Percentiles rank a stretch among this genome's conserved stretches.
phyloP scores from a whole-genome alignment of 352 stramenopile genomes.

The Globisporangium parvum region DNA sequence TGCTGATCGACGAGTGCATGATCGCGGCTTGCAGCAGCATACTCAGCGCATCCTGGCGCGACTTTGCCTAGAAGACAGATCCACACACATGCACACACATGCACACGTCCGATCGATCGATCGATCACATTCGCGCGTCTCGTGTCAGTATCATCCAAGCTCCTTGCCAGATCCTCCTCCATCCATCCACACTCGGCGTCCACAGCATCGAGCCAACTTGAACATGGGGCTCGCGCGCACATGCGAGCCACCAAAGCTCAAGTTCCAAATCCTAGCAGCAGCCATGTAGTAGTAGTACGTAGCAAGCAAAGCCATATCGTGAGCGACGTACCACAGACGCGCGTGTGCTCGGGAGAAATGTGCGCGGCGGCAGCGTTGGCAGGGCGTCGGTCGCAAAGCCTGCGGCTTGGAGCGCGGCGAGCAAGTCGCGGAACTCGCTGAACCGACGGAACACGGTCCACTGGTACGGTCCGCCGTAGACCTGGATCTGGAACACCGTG shows the following conservation, averaged over 20 bases:
- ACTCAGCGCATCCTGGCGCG: conserved; percentile 71
- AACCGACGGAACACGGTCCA: conserved; percentile 85
- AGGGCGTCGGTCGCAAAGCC: conserved; percentile 47
- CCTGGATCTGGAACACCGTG: conserved; percentile 78
- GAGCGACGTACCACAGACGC: conserved; percentile 34
- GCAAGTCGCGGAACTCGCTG: conserved; percentile 71
- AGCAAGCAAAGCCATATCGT: background rate
- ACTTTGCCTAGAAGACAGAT: conserved; percentile 31
- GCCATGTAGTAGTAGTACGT: too few relatives aligned
- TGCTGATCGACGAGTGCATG: conserved; percentile 77
- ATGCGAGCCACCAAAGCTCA: too few relatives aligned
- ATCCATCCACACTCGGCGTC: too few relatives aligned
- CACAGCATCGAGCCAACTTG: too few relatives aligned
- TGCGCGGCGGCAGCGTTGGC: conserved; percentile 58
- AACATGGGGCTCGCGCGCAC: too few relatives aligned
- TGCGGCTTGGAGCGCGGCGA: conserved; percentile 34
- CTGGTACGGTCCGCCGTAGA: conserved; percentile 80
- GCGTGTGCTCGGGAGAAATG: conserved; percentile 71
- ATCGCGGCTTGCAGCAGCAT: conserved; percentile 74
- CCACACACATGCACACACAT: too few relatives aligned
- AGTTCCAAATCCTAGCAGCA: background rate
- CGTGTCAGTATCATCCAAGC: too few relatives aligned
- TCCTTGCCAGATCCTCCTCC: too few relatives aligned
- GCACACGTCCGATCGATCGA: too few relatives aligned
- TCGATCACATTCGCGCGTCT: background rate